Conservation (phyloP, 495 filamentous ascomycete genomes). For the Staphylotrichum tortipilum region DNA sequence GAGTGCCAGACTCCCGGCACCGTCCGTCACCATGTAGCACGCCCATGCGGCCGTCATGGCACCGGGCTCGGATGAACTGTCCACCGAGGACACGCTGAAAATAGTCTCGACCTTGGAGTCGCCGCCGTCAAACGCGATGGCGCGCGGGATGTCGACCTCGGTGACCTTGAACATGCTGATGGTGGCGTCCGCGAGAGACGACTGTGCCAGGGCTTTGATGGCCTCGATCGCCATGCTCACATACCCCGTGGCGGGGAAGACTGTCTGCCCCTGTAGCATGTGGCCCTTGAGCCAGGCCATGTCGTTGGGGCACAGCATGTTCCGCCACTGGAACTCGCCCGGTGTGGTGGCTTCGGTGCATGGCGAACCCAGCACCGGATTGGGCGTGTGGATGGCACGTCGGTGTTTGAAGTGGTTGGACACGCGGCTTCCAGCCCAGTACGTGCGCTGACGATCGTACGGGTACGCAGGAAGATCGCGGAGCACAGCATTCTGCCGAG, state of each 20-base stretch:
- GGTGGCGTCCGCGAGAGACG: not conserved
- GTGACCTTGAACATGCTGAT: not conserved
- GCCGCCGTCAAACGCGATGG: not conserved
- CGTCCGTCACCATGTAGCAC: no score
- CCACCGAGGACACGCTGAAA: no score
- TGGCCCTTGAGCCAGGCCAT: conserved; percentile 41
- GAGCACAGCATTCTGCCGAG: not conserved
- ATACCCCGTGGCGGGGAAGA: conserved; percentile 51
- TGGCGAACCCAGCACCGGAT: conserved; percentile 39
- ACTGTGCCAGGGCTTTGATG: not conserved
- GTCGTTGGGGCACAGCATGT: conserved; percentile 32
- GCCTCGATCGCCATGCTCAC: conserved; percentile 42
- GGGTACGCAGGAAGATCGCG: conserved; percentile 40
- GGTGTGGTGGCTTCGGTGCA: conserved; percentile 20
- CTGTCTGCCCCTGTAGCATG: conserved; percentile 24
- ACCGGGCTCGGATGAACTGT: no score
- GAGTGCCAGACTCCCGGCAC: no score
- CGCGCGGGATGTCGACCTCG: not conserved
- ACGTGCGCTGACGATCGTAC: conserved; percentile 39
- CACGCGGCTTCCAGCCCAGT: conserved; percentile 39
- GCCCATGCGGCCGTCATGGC: no score
- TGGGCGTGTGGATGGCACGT: conserved; percentile 12
- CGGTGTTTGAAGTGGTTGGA: conserved; percentile 21
- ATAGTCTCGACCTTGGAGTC: not conserved
- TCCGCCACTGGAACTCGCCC: conserved; percentile 29